These are phyloP conservation scores for Xylaria acuta DNA, from an alignment of 495 filamentous ascomycete genomes.

Conservation along the genomic window DNA sequence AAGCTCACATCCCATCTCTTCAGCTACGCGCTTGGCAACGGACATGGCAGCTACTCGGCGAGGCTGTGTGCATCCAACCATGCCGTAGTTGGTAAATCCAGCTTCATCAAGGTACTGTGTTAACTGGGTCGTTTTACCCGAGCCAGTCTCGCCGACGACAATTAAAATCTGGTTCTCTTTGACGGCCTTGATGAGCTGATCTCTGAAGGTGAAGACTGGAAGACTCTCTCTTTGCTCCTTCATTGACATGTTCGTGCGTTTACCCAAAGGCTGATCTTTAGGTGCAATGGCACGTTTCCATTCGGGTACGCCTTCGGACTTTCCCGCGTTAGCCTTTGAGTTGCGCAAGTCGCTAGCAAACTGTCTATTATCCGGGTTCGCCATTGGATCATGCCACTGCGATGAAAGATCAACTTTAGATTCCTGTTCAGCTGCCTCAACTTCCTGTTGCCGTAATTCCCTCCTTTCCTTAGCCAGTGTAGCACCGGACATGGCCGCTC, in stretches of 20 bases:
- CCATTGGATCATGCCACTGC: conserved; percentile 98
- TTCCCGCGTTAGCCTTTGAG: conserved; percentile 48
- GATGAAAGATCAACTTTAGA: conserved; percentile 83
- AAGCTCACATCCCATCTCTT: conserved; percentile 91
- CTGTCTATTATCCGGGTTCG: conserved; percentile 76
- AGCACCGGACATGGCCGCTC: conserved; percentile 92
- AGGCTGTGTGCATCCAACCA: conserved; percentile 97
- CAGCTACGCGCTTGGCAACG: conserved; percentile 93
- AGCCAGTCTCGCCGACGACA: conserved; percentile 96
- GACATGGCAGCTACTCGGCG: conserved; percentile 97
- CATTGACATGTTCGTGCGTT: conserved; percentile 88
- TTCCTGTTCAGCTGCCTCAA: conserved; percentile 78
- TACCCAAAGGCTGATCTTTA: conserved; percentile 83
- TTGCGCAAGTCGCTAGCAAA: conserved; percentile 85
- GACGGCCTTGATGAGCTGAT: conserved; percentile 87
- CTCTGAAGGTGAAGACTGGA: conserved; percentile 89
- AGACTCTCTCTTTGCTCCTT: conserved; percentile 92
- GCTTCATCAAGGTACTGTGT: conserved; percentile 95
- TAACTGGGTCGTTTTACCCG: conserved; percentile 95
- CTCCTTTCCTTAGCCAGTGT: conserved; percentile 88
- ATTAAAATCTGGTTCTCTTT: conserved; percentile 88
- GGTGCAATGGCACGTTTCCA: conserved; percentile 88
- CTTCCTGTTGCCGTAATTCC: conserved; percentile 87
- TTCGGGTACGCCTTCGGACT: conserved; percentile 78
- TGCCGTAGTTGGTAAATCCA: conserved; percentile 85